Conservation (phyloP, 2,329 filamentous ascomycete genomes). For the Aspergillus cejpii region DNA sequence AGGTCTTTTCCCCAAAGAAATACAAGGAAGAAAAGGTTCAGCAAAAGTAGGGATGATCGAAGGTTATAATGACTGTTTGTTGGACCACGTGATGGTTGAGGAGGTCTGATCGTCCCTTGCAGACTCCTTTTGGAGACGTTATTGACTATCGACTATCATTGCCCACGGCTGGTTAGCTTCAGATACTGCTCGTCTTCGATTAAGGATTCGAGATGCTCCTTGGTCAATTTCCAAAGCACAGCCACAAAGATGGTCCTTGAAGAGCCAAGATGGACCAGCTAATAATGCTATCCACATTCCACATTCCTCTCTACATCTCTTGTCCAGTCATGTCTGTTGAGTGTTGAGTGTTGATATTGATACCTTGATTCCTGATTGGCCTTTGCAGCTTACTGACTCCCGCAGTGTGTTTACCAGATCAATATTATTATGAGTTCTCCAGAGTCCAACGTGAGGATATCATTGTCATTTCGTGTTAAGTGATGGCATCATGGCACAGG, state of each 20-base stretch:
- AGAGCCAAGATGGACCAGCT: not conserved
- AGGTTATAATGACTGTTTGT: not conserved
- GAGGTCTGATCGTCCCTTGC: not conserved
- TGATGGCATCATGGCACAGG: not conserved
- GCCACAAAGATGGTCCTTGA: not conserved
- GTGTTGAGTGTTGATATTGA: no score
- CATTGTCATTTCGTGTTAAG: no score
- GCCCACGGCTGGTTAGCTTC: not conserved
- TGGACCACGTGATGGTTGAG: not conserved
- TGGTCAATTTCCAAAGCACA: not conserved
- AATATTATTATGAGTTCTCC: not conserved
- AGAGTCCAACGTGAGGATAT: not conserved
- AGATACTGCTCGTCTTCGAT: not conserved
- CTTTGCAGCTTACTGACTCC: not conserved
- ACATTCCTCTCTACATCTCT: not conserved
- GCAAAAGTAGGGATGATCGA: no score
- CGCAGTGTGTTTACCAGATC: not conserved
- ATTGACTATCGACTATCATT: not conserved
- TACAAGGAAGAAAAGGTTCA: not conserved
- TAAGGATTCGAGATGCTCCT: not conserved
- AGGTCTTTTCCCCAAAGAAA: no score
- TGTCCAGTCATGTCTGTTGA: not conserved
- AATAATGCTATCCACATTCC: not conserved
- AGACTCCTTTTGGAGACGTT: not conserved
- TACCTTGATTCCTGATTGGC: no score